Conservation (phyloP, 106 monocot species). For the Hemerocallis citrina region DNA sequence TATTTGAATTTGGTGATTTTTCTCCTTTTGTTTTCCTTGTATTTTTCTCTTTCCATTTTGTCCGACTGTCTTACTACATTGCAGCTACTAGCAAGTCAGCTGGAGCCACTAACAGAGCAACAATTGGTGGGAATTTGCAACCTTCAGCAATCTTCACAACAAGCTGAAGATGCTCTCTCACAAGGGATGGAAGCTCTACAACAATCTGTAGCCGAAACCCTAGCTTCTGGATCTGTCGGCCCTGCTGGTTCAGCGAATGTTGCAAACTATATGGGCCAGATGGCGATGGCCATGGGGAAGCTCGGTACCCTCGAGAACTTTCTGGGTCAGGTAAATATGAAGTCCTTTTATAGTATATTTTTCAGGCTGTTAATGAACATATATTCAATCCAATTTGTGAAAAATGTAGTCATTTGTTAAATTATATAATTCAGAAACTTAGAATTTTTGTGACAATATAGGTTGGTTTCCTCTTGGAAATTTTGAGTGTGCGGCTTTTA, state of each 20-base stretch:
- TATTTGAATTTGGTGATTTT: background rate
- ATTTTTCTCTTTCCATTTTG: background rate
- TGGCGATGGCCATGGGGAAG: constrained; percentile 67
- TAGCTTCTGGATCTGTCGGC: constrained; percentile 29
- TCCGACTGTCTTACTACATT: background rate
- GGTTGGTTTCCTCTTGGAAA: too few relatives aligned
- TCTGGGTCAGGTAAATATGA: constrained; percentile 28
- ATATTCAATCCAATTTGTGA: too few relatives aligned
- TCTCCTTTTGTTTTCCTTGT: background rate
- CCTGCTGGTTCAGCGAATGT: constrained; percentile 35
- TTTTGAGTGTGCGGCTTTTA: too few relatives aligned
- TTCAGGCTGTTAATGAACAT: too few relatives aligned
- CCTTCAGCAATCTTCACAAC: constrained; percentile 52
- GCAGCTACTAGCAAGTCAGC: constrained; percentile 36
- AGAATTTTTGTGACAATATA: too few relatives aligned
- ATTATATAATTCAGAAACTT: too few relatives aligned
- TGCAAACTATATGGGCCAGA: constrained; percentile 61
- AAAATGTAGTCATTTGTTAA: too few relatives aligned
- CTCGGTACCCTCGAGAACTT: constrained; percentile 54
- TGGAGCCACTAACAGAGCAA: constrained; percentile 58
- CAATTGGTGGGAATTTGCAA: constrained; percentile 42
- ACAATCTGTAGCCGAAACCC: constrained; percentile 50
- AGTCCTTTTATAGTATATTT: too few relatives aligned
- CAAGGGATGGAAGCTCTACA: constrained; percentile 67
- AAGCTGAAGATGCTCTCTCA: constrained; percentile 62